Conservation (phyloP, 768 basidiomycete species). For the Leccinum boreale region DNA sequence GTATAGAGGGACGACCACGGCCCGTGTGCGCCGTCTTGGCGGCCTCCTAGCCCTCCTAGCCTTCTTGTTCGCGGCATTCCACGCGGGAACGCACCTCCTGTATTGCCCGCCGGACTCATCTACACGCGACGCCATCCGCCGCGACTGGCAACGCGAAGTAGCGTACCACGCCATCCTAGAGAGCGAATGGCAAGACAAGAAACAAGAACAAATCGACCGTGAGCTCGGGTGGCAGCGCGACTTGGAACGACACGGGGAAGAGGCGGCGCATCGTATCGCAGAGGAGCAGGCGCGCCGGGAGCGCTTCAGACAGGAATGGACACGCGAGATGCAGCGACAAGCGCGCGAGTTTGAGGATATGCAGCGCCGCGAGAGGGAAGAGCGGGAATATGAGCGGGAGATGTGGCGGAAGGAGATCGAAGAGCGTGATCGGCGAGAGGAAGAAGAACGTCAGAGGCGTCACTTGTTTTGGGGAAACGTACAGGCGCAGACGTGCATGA, state of each 20-base stretch:
- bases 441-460: background rate
- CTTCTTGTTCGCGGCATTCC: background rate
- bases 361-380: background rate
- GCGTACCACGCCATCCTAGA: background rate
- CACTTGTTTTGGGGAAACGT: background rate
- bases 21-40: background rate
- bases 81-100: background rate
- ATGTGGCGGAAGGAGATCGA: conserved; percentile 15
- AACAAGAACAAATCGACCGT: background rate
- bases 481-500: background rate
- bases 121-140: conserved; percentile 4
- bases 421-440: conserved; percentile 9
- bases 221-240: conserved; percentile 4
- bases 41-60: background rate
- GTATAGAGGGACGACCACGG: too few relatives aligned
- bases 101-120: conserved; percentile 6
- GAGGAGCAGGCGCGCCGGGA: background rate
- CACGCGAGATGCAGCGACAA: background rate
- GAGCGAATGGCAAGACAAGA: conserved; percentile 2
- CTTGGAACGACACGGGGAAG: background rate
- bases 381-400: conserved; percentile 1
- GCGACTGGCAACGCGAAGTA: conserved; percentile 5
- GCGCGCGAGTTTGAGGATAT: background rate
- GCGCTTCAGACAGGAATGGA: background rate
- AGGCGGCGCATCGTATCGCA: background rate